Conservation (phyloP, 2,329 filamentous ascomycete species). For the Nemania sp. region DNA sequence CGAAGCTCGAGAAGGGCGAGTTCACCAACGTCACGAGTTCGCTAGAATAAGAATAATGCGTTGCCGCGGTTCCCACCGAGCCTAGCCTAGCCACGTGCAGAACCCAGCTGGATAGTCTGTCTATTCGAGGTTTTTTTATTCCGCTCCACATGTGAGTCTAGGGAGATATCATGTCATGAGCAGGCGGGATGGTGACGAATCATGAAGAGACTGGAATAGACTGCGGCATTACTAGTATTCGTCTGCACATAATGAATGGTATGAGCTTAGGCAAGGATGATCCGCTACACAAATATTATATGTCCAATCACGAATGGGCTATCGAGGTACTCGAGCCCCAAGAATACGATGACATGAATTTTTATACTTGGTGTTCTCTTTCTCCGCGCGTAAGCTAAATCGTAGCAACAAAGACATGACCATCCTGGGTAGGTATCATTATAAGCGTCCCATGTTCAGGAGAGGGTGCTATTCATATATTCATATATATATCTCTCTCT, state of each 20-base stretch:
- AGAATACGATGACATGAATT: neutral
- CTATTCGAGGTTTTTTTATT: neutral
- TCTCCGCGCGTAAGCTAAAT: neutral
- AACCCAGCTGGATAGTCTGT: neutral
- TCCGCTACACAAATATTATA: conserved; percentile 36
- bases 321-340: neutral
- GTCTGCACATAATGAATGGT: conserved; percentile 21
- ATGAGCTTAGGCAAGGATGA: conserved; percentile 20
- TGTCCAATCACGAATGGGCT: conserved; percentile 32
- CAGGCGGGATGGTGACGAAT: neutral
- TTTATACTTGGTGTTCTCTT: neutral
- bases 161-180: neutral
- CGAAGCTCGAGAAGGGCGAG: conserved; percentile 97
- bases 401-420: neutral
- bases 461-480: conserved; percentile 11
- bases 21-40: conserved; percentile 92
- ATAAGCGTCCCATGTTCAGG: neutral
- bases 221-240: conserved; percentile 25
- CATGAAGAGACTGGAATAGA: conserved; percentile 29
- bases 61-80: neutral
- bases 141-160: neutral
- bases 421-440: conserved; percentile 17
- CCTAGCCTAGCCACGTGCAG: neutral
- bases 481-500: no score
- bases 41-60: no score